Percentiles rank a stretch among this genome's conserved stretches.
Evolutionary conservation across 768 basidiomycete genomes (phyloP).

Genomic region (Galerina marginata): DNA sequence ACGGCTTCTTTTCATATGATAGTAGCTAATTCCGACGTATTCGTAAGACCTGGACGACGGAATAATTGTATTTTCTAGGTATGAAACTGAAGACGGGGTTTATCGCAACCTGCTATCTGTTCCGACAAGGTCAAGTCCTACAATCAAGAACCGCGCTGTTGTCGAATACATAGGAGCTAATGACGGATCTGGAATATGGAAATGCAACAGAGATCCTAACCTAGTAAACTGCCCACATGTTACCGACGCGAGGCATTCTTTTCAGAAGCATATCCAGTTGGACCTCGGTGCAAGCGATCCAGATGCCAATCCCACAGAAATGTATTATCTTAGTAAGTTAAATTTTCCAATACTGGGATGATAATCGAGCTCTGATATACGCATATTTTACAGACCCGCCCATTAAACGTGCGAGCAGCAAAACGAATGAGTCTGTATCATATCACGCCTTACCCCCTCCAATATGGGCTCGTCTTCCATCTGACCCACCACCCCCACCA

Average conservation of each 20-base stretch:
- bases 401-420: background rate
- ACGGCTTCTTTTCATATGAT: no score
- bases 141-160: conserved; percentile 15
- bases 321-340: background rate
- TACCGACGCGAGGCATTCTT: conserved; percentile 3
- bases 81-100: background rate
- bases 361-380: background rate
- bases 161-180: conserved; percentile 15
- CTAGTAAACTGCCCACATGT: conserved; percentile 6
- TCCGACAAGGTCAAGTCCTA: background rate
- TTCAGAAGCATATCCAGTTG: conserved; percentile 7
- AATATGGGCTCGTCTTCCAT: conserved; percentile 14
- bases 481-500: conserved; percentile 6
- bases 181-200: conserved; percentile 15
- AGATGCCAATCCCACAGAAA: background rate
- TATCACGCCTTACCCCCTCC: conserved; percentile 19
- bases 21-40: no score
- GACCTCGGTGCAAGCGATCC: conserved; percentile 10
- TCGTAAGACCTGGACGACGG: background rate
- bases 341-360: background rate
- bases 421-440: conserved; percentile 12
- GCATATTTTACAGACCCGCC: background rate
- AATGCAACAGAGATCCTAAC: conserved; percentile 10
- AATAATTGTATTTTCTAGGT: background rate
- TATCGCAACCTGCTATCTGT: conserved; percentile 14